Conservation (phyloP, 2,329 filamentous ascomycete species). For the Phoma sp. region DNA sequence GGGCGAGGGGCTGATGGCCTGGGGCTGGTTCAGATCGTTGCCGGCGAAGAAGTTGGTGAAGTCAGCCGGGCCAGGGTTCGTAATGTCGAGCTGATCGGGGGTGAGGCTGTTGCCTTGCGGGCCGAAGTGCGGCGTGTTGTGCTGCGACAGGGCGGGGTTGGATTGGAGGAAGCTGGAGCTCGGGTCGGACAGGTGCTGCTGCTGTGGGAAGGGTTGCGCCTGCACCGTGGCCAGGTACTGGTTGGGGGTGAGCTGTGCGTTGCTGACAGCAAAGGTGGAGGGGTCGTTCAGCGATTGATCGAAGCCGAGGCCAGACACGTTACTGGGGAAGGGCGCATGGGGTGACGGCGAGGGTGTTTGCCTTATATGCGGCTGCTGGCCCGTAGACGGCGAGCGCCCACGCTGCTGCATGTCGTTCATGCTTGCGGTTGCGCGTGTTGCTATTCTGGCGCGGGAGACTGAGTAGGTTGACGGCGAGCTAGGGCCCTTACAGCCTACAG, state of each 20-base stretch:
- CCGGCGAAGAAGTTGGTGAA: slow-evolving; percentile 64
- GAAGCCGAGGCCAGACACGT: slow-evolving; percentile 62
- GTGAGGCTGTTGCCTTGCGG: slow-evolving; percentile 47
- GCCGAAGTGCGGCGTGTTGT: slow-evolving; percentile 58
- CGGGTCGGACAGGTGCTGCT: slow-evolving; percentile 50
- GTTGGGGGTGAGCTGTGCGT: slow-evolving; percentile 44
- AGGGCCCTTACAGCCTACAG: slow-evolving; percentile 13
- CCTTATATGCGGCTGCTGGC: slow-evolving; percentile 68
- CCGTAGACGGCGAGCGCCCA: slow-evolving; percentile 68
- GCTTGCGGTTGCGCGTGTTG: slow-evolving; percentile 11
- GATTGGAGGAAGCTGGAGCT: slow-evolving; percentile 51
- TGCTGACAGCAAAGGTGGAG: slow-evolving; percentile 38
- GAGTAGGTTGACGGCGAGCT: slow-evolving; percentile 14
- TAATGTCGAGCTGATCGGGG: slow-evolving; percentile 46
- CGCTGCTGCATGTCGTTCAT: slow-evolving; percentile 50
- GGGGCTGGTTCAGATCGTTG: slow-evolving; percentile 59
- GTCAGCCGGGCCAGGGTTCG: slow-evolving; percentile 31
- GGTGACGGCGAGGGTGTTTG: slow-evolving; percentile 70
- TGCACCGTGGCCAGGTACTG: slow-evolving; percentile 50
- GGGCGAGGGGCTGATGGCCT: slow-evolving; percentile 67
- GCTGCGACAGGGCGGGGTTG: slow-evolving; percentile 55
- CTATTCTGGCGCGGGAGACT: slow-evolving; percentile 19
- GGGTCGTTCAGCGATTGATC: slow-evolving; percentile 53
- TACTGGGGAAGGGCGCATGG: slow-evolving; percentile 60
- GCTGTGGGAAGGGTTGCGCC: slow-evolving; percentile 51